These are phyloP conservation scores for Angomonas ambiguus DNA, from an alignment of 208 protist genomes.

Conservation along the genomic window DNA sequence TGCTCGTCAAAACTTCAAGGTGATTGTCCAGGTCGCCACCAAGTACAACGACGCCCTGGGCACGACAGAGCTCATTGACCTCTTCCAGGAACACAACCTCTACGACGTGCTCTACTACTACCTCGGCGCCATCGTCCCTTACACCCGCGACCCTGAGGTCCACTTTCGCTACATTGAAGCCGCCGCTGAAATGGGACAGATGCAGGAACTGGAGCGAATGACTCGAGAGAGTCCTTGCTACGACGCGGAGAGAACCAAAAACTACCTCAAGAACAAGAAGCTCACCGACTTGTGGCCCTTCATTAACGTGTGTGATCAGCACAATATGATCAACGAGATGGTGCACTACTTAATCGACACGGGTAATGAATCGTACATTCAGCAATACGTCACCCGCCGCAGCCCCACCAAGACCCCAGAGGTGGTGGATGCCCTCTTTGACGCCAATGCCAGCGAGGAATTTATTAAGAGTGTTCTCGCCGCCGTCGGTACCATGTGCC, in stretches of 20 bases:
- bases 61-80: constrained; percentile 91
- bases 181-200: constrained; percentile 95
- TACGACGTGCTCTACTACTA: constrained; percentile 97
- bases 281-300: constrained; percentile 98
- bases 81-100: constrained; percentile 95
- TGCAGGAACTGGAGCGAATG: constrained; percentile 98
- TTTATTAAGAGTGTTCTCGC: constrained; percentile 95
- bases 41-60: constrained; percentile 98
- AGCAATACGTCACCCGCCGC: constrained; percentile 95
- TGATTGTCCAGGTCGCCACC: constrained; percentile 97
- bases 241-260: constrained; percentile 97
- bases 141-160: constrained; percentile 95
- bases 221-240: constrained; percentile 97
- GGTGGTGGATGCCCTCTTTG: constrained; percentile 98
- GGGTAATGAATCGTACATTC: constrained; percentile 95
- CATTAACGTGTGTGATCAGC: constrained; percentile 99
- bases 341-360: constrained; percentile 97
- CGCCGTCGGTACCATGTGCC: constrained; percentile 94
- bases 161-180: constrained; percentile 99
- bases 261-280: constrained; percentile 99
- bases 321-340: constrained; percentile 98
- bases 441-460: constrained; percentile 97
- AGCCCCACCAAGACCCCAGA: constrained; percentile 96
- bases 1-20: constrained; percentile 97
- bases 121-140: constrained; percentile 96